Base-by-base conservation (phyloP, 2,329 filamentous ascomycete species). In the Neurospora crassa region DNA sequence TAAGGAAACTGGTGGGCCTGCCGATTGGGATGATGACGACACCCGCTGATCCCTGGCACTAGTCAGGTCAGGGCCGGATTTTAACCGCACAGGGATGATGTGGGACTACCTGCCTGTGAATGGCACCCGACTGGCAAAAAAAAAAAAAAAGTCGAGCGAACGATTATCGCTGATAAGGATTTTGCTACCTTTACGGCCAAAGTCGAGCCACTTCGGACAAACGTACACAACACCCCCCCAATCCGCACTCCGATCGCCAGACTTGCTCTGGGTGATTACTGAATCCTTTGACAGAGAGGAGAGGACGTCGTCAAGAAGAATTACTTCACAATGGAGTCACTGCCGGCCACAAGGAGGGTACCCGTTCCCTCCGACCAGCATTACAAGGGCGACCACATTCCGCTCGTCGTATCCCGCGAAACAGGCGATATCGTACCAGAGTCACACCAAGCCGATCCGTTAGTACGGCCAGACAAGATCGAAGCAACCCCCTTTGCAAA, bases 401-500 rank as follows among this genome's bases (percentile, higher is more conserved):
- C 83, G 4, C 79, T 88, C 67, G 79, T 86, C 3, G 87, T 89
- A 75, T 90, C 89, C 68, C 83, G 89, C 67, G 89, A 91, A 77
- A 87, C 85, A 16, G 89, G 89, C 43, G 87, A 87, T 71, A 80
- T 85, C 5, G 77, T 85, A 3, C 85, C 87, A 70, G 74, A 79
- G 73, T 71, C 77, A 68, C 69, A 72, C 53, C 53, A 74, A 71
- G 69, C 69, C 29, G 68, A 71, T 68, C 69, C 72, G 2, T 43
- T 78, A 72, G 71, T 78, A 79, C 20, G 72, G 76, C 69, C 74
- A 79, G 73, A 71, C 45, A 73, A 63, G 40, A 75, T 79, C 70
- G 82, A 84, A 74, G 78, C 80, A 18, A 80, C 84, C 45, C 86
- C 87, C 2, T 87, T 87, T 77, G 85, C 90, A 20, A 94, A 94